A percentile compares a stretch with the other conserved stretches of the same genome.
Evolutionary conservation across 805 yeast species (phyloP).

Genomic region (Yamadazyma olivae): DNA sequence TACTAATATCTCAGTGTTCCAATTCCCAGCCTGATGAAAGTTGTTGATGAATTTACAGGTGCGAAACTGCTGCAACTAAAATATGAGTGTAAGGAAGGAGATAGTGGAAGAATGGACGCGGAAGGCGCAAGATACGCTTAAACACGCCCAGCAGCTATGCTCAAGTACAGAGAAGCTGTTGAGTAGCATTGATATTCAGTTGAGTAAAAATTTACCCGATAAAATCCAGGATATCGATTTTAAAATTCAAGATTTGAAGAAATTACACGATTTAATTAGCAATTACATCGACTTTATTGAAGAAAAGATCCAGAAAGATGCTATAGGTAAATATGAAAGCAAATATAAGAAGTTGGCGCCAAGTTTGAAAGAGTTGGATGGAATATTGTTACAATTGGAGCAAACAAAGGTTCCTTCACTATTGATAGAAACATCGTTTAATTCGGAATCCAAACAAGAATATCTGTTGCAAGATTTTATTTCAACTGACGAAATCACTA

Average conservation of each 20-base stretch:
- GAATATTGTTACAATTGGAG: conserved; percentile 20
- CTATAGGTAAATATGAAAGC: conserved; percentile 8
- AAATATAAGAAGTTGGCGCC: conserved; percentile 19
- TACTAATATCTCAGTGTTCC: too few species aligned
- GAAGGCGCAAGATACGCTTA: conserved; percentile 19
- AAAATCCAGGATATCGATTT: conserved; percentile 15
- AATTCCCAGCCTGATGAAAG: too few species aligned
- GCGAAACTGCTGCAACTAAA: neutral
- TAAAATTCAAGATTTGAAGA: conserved; percentile 15
- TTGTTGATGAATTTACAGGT: too few species aligned
- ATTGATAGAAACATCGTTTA: conserved; percentile 7
- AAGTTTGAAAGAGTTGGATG: conserved; percentile 21
- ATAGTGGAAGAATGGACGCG: conserved; percentile 24
- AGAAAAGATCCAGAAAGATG: conserved; percentile 11
- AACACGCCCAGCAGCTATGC: conserved; percentile 28
- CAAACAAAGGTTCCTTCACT: conserved; percentile 27
- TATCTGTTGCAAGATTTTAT: conserved; percentile 30
- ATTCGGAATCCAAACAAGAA: neutral
- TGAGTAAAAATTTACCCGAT: conserved; percentile 22
- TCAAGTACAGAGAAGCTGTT: conserved; percentile 31
- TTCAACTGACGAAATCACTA: conserved; percentile 27
- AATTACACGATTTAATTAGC: conserved; percentile 5
- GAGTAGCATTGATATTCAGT: conserved; percentile 19
- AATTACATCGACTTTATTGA: conserved; percentile 11
- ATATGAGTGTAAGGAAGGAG: conserved; percentile 5